Evolutionary conservation across 306 rosid genomes (phyloP), one percentile per base, ranked within the genome.

Genomic region (Prinsepia uniflora): DNA sequence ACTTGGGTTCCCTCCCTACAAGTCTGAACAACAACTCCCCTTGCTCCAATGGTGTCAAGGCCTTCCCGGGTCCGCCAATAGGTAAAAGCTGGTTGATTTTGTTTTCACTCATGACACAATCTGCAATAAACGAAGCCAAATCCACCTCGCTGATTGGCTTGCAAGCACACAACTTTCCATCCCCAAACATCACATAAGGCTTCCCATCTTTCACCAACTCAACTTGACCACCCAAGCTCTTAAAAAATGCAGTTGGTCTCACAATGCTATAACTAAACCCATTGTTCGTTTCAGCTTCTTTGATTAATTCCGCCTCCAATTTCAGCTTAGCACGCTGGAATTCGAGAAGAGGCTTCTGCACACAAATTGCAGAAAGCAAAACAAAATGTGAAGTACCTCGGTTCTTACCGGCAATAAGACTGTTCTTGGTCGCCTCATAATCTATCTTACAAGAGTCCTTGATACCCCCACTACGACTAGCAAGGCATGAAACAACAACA

Each of bases 111-210:
- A 89, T 41, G 47, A 87, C 96, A 63, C 97, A 91, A 80, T 95
- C 99, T 7, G 81, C 87, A 59, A 95, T 91, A 67, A 95, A 95
- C 1, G 96, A 89, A 57, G 99, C 99, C 78, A 95, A 89, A 82
- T 95, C 96, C 7, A 68, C 60, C 80, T 95, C 93, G 17, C 99
- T 89, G 0, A 95, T 95, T 5, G 96, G 99, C 74, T 95, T 91
- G 69, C 99, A 89, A 73, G 99, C 96, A 74, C 97, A 95, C 79
- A 95, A 65, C 63, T 81, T 89, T 39, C 99, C 99, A 81, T 95
- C 97, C 20, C 99, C 99, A 88, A 95, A 95, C 97, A 95, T 95
- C 19, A 95, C 99, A 82, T 87, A 95, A 1, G 99, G 99, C 86
- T 95, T 95, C 66, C 99, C 99, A 77, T 89, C 96, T 79, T 91